Conservation (phyloP, 352 stramenopile species). For the Globisporangium parvum region DNA sequence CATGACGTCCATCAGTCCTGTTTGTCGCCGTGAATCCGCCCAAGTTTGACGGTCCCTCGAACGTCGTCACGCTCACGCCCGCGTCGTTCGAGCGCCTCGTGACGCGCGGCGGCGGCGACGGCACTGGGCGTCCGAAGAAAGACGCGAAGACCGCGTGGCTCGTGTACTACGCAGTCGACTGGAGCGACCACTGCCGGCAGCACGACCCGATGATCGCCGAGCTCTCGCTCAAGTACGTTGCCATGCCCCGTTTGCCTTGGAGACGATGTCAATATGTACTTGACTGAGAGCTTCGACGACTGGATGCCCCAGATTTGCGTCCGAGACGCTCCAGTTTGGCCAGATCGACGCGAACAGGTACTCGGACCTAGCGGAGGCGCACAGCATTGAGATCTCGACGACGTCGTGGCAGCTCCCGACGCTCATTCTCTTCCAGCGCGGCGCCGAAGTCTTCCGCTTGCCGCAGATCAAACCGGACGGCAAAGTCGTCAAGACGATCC, state of each 20-base stretch:
- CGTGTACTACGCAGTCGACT: slow-evolving; percentile 69
- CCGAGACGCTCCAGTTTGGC: slow-evolving; percentile 49
- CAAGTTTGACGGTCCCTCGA: slow-evolving; percentile 57
- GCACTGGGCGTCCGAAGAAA: slow-evolving; percentile 4
- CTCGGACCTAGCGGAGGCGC: slow-evolving; percentile 50
- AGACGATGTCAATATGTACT: too few species aligned
- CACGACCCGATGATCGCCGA: slow-evolving; percentile 69
- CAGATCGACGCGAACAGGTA: slow-evolving; percentile 60
- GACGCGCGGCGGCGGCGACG: slow-evolving; percentile 22
- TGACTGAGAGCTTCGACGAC: not conserved
- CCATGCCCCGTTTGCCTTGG: not conserved
- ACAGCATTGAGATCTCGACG: slow-evolving; percentile 54
- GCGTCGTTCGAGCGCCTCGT: slow-evolving; percentile 43
- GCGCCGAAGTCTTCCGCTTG: slow-evolving; percentile 47
- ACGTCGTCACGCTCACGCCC: slow-evolving; percentile 39
- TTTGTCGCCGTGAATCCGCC: slow-evolving; percentile 56
- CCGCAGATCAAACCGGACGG: slow-evolving; percentile 47
- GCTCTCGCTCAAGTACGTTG: slow-evolving; percentile 46
- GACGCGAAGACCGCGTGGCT: slow-evolving; percentile 46
- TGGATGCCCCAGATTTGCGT: slow-evolving; percentile 29
- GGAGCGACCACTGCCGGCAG: slow-evolving; percentile 68
- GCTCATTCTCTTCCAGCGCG: slow-evolving; percentile 66
- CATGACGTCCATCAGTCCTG: slow-evolving; percentile 18
- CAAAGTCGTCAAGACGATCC: slow-evolving; percentile 51
- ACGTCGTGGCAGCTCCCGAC: slow-evolving; percentile 67